Base-by-base conservation (phyloP, 306 rosid genomes). In the Vicia faba region DNA sequence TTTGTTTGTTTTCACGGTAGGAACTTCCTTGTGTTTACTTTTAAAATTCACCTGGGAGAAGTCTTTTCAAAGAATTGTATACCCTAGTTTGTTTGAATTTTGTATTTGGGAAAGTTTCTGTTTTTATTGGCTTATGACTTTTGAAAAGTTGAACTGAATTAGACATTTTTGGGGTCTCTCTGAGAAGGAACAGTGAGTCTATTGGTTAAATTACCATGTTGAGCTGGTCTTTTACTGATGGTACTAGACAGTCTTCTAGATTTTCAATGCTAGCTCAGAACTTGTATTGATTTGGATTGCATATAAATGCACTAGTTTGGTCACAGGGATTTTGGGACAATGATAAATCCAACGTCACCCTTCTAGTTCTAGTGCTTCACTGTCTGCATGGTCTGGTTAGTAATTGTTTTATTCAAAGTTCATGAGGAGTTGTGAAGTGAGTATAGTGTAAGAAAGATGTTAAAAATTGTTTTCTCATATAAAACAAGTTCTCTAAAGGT, bases 1-100 rank as follows among this genome's bases (percentile, higher is more conserved):
- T 40, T 44, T 38, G 18, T 59, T 51, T 59, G 80, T 59, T 43
- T 65, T 71, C 51, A 18, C 61, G 18, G 64, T 61, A 29, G 18
- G 19, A 45, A 26, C 26, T 73, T 61, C 29, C 41, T 15, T 8
- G 23, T 28, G 26, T 68, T 40, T 26, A 16, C 2, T 23, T 53
- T 45, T 61, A 23, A 57, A 66, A 39, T 4, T 64, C 16, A 49
- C 38, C 15, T 6, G 33, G 45, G 48, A 1, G 25, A 60, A 51
- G 66, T 15, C 5, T 61, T 40, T 43, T 61, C 16, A 12, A 2
- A 48, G 38, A 48, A 18, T 60, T 53, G 49, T 45, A 61, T 64
- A 48, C 45, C 28, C 33, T 12, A 5, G 38, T 28, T 71, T 33
- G 10, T 39, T 36, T 57, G 44, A 64, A 33, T 66, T 31, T 75